Base-by-base conservation (phyloP, 1,139 yeast genomes). In the Hyphopichia pseudoburtonii region DNA sequence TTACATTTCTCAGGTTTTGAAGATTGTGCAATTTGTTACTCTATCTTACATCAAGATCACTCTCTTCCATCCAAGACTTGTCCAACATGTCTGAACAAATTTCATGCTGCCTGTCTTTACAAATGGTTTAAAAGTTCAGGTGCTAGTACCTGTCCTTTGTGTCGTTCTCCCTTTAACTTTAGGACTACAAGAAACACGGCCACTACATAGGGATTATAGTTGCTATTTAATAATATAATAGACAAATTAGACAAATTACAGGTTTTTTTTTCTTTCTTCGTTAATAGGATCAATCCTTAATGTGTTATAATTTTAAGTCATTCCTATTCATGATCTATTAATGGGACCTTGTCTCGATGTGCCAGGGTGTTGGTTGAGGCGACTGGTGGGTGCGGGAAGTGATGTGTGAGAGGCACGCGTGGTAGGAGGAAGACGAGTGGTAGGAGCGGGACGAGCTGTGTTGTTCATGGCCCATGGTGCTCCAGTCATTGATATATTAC, bases 71-170 rank as follows among this genome's bases (percentile, higher is more conserved):
- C 88, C 26, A 90, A 89, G 63, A 76, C 76, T 5, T 92, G 99
- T 63, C 72, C 84, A 11, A 89, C 96, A 0, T 92, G 99, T 71
- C 80, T 80, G 53, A 90, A 94, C 67, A 87, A 85, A 60, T 92
- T 90, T 71, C 99, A 92, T 59, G 84, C 96, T n/a, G 96, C 94
- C 9, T 92, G 99, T 71, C 71, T 92, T 39, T 90, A 88, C 70
- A 86, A 90, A 59, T 92, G 99, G 99, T 92, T 92, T 64, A 87
- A 88, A 69, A 88, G 95, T 50, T 87, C 96, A 14, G 94, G 94
- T 32, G 77, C 86, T 39, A 84, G 88, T 48, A 84, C 95, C 2
- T 92, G 99, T 68, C 98, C 99, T 30, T 70, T 92, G 52, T 92
- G 99, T 64, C 82, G 98, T 57, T 69, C 88, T 12, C 78, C 82